Base-by-base conservation (phyloP, 306 rosid species). In the Vigna trinervia region DNA sequence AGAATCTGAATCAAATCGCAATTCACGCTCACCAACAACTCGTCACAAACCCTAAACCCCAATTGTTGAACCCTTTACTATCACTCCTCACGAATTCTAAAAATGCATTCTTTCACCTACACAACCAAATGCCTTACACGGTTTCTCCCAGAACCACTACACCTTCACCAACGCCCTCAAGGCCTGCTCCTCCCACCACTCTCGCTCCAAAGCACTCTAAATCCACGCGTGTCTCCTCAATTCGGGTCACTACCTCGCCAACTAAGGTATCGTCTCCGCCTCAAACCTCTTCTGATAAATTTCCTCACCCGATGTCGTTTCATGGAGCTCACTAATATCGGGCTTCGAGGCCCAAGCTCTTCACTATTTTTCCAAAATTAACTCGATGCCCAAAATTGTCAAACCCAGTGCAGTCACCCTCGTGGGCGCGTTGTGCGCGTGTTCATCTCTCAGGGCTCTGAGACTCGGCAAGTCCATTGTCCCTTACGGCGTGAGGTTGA, bases 101-200 rank as follows among this genome's bases (percentile, higher is more conserved):
- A 76, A 82, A 87, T 88, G 88, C 86, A 8, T 57, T 93, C 72
- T 75, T 87, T 53, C 26, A 48, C 3, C 89, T 91, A 80, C 90
- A 82, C 85, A 90, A 93, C 68, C 88, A 86, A 82, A 90, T 91
- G 91, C 89, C 63, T 80, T 30, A 54, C 54, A 74, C 78, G 89
- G 91, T 76, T 61, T 72, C 12, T 83, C 88, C 67, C 86, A 93
- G 69, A 90, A 90, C 39, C 91, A 93, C 59, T 93, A 86, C 86
- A 86, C 97, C 66, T 90, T 89, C 90, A 89, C 92, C 14, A 81
- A 84, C 53, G 92, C 89, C 32, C 90, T 93, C 81, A 91, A 86
- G 80, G 88, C 88, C 6, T 91, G 87, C 54, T 57, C 70, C 48
- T 75, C 74, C 14, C 86, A 83, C n/a, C 87, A 78, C 69, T 76